Base-by-base conservation (phyloP, 805 yeast species). In the Candida quercuum region DNA sequence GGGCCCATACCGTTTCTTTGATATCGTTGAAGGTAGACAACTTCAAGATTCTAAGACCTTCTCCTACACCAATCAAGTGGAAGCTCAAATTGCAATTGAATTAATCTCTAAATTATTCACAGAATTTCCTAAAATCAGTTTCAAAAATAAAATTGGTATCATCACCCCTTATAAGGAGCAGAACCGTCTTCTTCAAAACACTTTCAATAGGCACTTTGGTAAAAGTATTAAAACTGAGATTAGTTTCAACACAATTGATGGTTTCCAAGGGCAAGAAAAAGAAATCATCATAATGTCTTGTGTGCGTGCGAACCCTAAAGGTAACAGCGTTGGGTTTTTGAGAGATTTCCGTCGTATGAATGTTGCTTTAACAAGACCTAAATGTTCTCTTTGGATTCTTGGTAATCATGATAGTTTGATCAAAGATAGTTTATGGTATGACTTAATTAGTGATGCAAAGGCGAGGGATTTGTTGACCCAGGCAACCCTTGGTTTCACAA, bases 211-310 rank as follows among this genome's bases (percentile, higher is more conserved):
- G 13, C 64, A 65, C 37, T 83, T 73, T 51, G 98, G 98, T 10
- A 64, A 64, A 3, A 53, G 64, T 4, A 81, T 91, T 24, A 57
- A 72, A 15, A 69, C 74, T 22, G 80, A 75, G 37, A 77, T 94
- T 34, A 95, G 86, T 54, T 88, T 93, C 63, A 88, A 89, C 54
- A 87, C 99, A 0, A 88, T 93, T 42, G 99, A 93, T 70, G 99
- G 98, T 1, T 93, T 89, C 57, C 99, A 88, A 65, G 97, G 96
- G 46, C 98, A 93, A 60, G 99, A 93, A 56, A 93, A 91, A 59
- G 97, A 91, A 45, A 77, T 93, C 33, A 86, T 93, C 44, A 75
- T 93, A 34, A 81, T 93, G 69, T 88, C 98, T 0, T 91, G 98
- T 75, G 99, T 93, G 4, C 75, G 99, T 51, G 96, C 98, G 1